Evolutionary conservation across 2,329 filamentous ascomycete genomes (phyloP), one percentile per base, ranked within the genome.

Genomic region (Talaromyces atroroseus): DNA sequence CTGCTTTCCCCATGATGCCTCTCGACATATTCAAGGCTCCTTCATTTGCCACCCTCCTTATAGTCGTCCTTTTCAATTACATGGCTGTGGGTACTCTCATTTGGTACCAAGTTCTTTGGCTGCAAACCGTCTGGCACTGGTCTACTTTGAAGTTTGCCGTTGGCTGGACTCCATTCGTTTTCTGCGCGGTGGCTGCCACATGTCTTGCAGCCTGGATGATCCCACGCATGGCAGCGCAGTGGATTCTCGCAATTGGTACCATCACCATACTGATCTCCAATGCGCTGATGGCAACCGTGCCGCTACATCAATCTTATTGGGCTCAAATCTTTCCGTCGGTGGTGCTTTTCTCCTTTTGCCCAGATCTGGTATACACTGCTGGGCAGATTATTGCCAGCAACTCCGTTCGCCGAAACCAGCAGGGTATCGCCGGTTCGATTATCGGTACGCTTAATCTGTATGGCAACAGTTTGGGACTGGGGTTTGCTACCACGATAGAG

Each of bases 321-420:
- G 68, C 68, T 2, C 66, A 69, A 36, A 49, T 66, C 1, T 81
- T 81, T 50, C 76, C 67, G 0, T 70, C 69, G 2, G 66, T 68
- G 16, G 56, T 74, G 4, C 59, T 74, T 8, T 65, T 68, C 23
- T 58, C 65, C 0, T 72, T 72, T 61, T 78, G 75, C 29, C 77
- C 78, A 0, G 80, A 82, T 58, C 74, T 82, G 2, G 71, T 80
- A 5, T 80, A 76, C 53, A 76, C 78, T 0, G 77, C 77, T 0
- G 78, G 78, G 0, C 78, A 82, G 58, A 78, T 82, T 4, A 80
- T 82, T 54, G 77, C 79, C 0, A 81, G 79, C 54, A 80, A 82
- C 56, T 74, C 72, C 0, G 79, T 82, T 29, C 69, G 63, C 2
- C 68, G 72, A 2, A 70, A 73, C 5, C 71, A 82, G 21, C 79